A percentile compares a stretch with the other conserved stretches of the same genome.
These are phyloP conservation scores for Arachis stenosperma DNA, from an alignment of 306 rosid species.

Conservation along the genomic window DNA sequence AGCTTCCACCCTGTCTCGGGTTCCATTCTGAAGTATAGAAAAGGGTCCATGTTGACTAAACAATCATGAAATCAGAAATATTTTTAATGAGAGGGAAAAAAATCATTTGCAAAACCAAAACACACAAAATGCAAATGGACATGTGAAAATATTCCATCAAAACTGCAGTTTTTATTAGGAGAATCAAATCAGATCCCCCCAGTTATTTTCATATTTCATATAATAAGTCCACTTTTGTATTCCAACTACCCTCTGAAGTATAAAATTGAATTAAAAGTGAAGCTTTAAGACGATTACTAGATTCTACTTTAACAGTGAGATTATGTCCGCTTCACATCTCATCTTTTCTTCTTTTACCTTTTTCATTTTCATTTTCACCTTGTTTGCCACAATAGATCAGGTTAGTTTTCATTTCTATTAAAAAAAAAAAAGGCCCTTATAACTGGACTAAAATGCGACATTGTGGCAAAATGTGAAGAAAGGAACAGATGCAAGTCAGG, in stretches of 20 bases:
- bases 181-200: background rate
- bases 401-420: background rate
- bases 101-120: background rate
- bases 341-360: background rate
- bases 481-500: background rate
- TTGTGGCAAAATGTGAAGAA: background rate
- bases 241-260: slow-evolving; percentile 1
- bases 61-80: background rate
- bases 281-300: slow-evolving; percentile 1
- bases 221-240: background rate
- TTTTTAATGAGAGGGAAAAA: background rate
- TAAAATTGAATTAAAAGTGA: background rate
- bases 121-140: background rate
- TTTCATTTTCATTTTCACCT: background rate
- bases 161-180: background rate
- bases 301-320: background rate
- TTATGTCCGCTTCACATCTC: background rate
- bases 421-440: background rate
- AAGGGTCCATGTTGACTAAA: background rate
- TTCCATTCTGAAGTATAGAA: slow-evolving; percentile 1
- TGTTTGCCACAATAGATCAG: background rate
- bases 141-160: background rate
- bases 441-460: background rate
- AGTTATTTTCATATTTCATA: background rate
- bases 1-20: background rate